These are phyloP conservation scores for Sarocladiaceae sp. DNA, from an alignment of 2,329 filamentous ascomycete genomes.

Conservation along the genomic window DNA sequence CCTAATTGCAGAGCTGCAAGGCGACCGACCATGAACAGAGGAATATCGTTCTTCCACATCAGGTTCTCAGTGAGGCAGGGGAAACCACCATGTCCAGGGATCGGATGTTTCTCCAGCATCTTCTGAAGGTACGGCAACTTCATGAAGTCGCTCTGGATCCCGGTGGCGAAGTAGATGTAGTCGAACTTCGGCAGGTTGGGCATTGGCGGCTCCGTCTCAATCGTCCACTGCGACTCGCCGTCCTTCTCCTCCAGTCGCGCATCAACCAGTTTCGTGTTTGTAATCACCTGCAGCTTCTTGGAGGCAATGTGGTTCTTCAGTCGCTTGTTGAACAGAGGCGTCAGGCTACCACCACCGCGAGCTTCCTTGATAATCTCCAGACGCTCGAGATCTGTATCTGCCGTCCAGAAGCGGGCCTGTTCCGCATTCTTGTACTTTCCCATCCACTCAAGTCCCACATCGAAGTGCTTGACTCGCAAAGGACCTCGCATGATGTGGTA, in stretches of 20 bases:
- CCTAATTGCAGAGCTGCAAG: constrained; percentile 63
- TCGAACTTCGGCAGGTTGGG: constrained; percentile 48
- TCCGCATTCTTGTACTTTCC: constrained; percentile 75
- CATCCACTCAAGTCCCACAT: constrained; percentile 72
- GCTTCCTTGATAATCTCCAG: constrained; percentile 59
- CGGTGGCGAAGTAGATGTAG: constrained; percentile 72
- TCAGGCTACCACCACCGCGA: constrained; percentile 71
- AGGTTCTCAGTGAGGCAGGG: constrained; percentile 71
- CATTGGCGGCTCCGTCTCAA: constrained; percentile 48
- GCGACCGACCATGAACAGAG: constrained; percentile 64
- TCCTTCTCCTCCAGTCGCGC: constrained; percentile 37
- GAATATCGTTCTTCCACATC: constrained; percentile 67
- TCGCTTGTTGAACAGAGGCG: constrained; percentile 59
- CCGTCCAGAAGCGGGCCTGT: constrained; percentile 71
- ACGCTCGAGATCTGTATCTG: constrained; percentile 64
- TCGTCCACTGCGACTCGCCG: constrained; percentile 25
- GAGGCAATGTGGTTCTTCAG: constrained; percentile 52
- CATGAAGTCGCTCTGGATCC: constrained; percentile 57
- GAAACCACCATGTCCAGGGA: constrained; percentile 57
- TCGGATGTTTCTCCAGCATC: constrained; percentile 53
- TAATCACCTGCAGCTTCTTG: constrained; percentile 48
- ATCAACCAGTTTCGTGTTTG: constrained; percentile 48
- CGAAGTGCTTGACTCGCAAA: constrained; percentile 65
- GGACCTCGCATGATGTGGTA: constrained; percentile 62
- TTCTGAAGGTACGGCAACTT: constrained; percentile 55